phyloP scores from a whole-genome alignment of 257 asterid species.

The Jaltomata sinuosa region DNA sequence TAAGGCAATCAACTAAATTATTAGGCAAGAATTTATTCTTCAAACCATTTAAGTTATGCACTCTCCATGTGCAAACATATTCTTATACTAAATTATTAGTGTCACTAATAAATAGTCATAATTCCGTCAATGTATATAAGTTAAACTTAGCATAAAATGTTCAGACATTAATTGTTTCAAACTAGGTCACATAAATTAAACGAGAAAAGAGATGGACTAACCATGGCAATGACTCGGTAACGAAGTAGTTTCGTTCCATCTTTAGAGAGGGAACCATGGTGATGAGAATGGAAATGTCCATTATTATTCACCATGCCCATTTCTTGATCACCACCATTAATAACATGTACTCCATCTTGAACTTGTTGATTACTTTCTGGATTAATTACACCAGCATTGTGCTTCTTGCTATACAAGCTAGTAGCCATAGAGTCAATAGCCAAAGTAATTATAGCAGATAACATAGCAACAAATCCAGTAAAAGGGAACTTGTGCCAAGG shows the following conservation, averaged over 20 bases:
- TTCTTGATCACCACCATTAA: conserved; percentile 16
- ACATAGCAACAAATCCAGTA: conserved; percentile 52
- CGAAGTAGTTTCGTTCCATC: conserved; percentile 33
- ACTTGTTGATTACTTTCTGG: neutral
- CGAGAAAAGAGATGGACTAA: neutral
- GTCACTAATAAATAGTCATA: neutral
- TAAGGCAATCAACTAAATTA: neutral
- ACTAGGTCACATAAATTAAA: neutral
- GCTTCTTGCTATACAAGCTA: conserved; percentile 30
- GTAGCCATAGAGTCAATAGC: conserved; percentile 57
- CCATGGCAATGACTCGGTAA: conserved; percentile 54
- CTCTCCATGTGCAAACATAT: neutral
- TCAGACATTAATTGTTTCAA: neutral
- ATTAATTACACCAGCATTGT: neutral
- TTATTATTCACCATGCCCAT: conserved; percentile 18
- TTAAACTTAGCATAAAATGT: neutral
- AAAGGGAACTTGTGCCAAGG: conserved; percentile 64
- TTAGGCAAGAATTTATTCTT: neutral
- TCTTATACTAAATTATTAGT: neutral
- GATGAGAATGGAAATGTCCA: conserved; percentile 21
- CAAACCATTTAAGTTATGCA: neutral
- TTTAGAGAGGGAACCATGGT: conserved; percentile 24
- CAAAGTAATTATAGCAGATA: conserved; percentile 43
- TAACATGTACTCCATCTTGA: neutral
- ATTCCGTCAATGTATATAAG: neutral